Evolutionary conservation across 805 yeast species (phyloP).

Genomic region (Monosporozyma aquatica): DNA sequence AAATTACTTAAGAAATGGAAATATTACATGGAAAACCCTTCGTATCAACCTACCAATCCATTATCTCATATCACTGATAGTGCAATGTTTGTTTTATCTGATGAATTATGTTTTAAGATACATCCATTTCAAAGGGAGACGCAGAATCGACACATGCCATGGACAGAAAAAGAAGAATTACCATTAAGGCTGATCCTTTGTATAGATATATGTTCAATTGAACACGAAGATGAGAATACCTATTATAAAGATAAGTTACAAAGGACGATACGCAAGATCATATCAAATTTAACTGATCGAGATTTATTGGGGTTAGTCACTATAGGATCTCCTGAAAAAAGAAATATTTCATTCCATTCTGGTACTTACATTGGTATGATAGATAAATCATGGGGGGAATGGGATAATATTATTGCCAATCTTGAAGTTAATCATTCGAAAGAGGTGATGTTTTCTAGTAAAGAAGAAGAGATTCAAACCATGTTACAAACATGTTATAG

Average conservation of each 20-base stretch:
- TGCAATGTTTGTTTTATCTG: slow-evolving; percentile 38
- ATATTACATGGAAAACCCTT: slow-evolving; percentile 20
- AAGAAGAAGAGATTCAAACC: slow-evolving; percentile 11
- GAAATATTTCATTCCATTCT: slow-evolving; percentile 8
- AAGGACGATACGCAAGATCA: slow-evolving; percentile 20
- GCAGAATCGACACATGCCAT: slow-evolving; percentile 7
- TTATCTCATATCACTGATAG: slow-evolving; percentile 42
- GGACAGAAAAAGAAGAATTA: slow-evolving; percentile 12
- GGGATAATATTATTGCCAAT: slow-evolving; percentile 37
- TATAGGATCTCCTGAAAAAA: slow-evolving; percentile 38
- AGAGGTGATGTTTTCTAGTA: slow-evolving; percentile 13
- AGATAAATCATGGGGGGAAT: slow-evolving; percentile 38
- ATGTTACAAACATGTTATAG: slow-evolving; percentile 21
- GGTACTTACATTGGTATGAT: slow-evolving; percentile 43
- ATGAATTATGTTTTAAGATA: slow-evolving; percentile 8
- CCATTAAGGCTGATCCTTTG: slow-evolving; percentile 38
- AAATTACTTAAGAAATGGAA: slow-evolving; percentile 36
- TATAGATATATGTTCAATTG: slow-evolving; percentile 27
- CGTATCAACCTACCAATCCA: slow-evolving; percentile 4
- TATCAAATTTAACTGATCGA: slow-evolving; percentile 25
- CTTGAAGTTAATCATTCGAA: slow-evolving; percentile 21
- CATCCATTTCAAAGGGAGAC: background rate
- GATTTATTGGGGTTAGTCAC: slow-evolving; percentile 43
- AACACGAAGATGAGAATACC: slow-evolving; percentile 17
- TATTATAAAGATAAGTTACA: slow-evolving; percentile 23